Evolutionary conservation across 768 basidiomycete species (phyloP), one percentile per base, ranked within the genome.

Genomic region (Termitomyces sp.): DNA sequence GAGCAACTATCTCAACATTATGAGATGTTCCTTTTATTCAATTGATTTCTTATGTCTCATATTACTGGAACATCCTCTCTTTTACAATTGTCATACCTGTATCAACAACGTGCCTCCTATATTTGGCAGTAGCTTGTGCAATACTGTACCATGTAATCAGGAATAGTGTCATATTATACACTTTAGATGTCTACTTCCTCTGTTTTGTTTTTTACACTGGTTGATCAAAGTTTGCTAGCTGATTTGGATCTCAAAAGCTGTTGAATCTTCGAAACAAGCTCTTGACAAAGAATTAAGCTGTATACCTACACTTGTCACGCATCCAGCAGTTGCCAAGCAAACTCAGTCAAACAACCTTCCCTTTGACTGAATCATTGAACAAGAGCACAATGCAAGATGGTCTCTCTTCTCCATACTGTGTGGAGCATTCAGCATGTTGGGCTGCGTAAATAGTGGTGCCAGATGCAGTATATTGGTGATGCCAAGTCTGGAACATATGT

Each of bases 391-490:
- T 56, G 26, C 34, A 45, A 52, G 61, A 90, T 87, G 86, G 82
- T 88, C 64, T 92, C 90, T 45, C 69, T 94, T 55, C 72, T 75
- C 42, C 84, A 93, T 63, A 92, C 89, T 36, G 72, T 95, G 64
- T 85, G 91, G 62, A 88, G 79, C 65, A 79, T 92, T 45, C 85
- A 82, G 56, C 82, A 85, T 48, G 87, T 84, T n/a, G 94, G 94
- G 18, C 68, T 92, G 47, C 80, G 81, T 63, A 87, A 93, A 74
- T 97, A 92, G 91, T 94, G 88, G 86, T 84, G 85, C 63, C 88
- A 93, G 68, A 75, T 94, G 82, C 88, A 94, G 67, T 94, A 95
- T 69, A 96, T 97, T 59, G 90, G 94, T 39, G 95, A 98, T 65
- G 92, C 92, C 56, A 98, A 98, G 73, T 85, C 82, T 12, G 96